These are phyloP conservation scores for Hygrocybe coccinea DNA, from an alignment of 768 basidiomycete species.

Conservation along the genomic window DNA sequence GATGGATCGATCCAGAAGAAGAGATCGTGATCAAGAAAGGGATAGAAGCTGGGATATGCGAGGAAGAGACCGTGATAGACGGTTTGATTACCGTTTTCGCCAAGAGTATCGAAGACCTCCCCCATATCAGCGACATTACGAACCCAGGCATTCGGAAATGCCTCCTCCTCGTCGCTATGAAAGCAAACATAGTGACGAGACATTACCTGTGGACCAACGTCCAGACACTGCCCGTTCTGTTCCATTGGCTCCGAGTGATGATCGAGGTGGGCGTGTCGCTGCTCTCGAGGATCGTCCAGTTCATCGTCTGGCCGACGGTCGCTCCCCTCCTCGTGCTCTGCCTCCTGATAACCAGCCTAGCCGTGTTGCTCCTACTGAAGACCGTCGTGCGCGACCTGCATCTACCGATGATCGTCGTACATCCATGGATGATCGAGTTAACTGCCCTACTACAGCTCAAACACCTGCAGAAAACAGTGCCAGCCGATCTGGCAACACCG, in stretches of 20 bases:
- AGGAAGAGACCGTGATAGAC: too few relatives aligned
- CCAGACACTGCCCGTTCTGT: too few relatives aligned
- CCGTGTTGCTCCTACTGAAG: conserved; percentile 25
- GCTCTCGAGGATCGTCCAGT: conserved; percentile 29
- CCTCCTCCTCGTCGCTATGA: too few relatives aligned
- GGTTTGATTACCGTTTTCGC: too few relatives aligned
- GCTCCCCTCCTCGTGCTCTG: conserved; percentile 16
- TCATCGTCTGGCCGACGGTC: conserved; percentile 14
- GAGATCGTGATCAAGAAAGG: too few relatives aligned
- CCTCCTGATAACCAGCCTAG: conserved; percentile 23
- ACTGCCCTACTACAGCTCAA: conserved; percentile 8
- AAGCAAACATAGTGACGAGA: conserved; percentile 13
- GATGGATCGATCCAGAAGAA: conserved; percentile 34
- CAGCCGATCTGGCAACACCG: conserved; percentile 17
- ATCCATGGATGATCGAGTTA: conserved; percentile 7
- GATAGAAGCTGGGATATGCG: too few relatives aligned
- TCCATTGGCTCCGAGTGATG: too few relatives aligned
- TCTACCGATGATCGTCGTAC: conserved; percentile 26
- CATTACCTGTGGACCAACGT: too few relatives aligned
- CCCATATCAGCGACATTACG: too few relatives aligned
- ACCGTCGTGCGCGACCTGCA: conserved; percentile 29
- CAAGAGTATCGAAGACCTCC: too few relatives aligned
- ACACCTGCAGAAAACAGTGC: conserved; percentile 8
- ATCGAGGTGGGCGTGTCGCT: conserved; percentile 16
- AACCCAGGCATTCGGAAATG: too few relatives aligned